phyloP scores from a whole-genome alignment of 2,329 filamentous ascomycete genomes.

The Trematosphaeria pertusa region DNA sequence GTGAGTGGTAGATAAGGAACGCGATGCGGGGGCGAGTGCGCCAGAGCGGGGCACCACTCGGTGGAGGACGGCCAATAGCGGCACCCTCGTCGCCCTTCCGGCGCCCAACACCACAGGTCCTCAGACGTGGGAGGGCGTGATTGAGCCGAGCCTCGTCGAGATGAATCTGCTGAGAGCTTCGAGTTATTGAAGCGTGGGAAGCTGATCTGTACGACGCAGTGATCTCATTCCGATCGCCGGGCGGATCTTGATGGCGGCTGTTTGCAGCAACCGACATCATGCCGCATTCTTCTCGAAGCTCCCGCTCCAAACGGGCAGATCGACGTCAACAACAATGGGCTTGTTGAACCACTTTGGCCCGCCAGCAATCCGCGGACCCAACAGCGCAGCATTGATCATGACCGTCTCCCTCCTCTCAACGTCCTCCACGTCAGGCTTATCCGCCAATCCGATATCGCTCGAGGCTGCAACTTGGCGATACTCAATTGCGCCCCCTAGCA shows the following conservation, averaged over 20 bases:
- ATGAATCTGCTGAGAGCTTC: too few relatives aligned
- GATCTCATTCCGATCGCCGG: conserved; percentile 31
- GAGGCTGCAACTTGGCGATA: conserved; percentile 8
- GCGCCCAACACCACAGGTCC: conserved; percentile 4
- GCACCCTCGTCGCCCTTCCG: conserved; percentile 2
- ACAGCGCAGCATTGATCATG: conserved; percentile 79
- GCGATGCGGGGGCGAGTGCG: conserved; percentile 32
- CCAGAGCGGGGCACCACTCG: conserved; percentile 30
- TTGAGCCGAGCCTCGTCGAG: conserved; percentile 15
- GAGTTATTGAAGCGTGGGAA: too few relatives aligned
- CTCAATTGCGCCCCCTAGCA: conserved; percentile 27
- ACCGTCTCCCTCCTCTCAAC: conserved; percentile 70
- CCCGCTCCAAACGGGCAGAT: conserved; percentile 71
- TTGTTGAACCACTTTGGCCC: conserved; percentile 73
- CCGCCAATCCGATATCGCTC: conserved; percentile 27
- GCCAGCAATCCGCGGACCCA: conserved; percentile 66
- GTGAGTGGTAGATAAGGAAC: conserved; percentile 34
- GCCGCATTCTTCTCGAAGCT: conserved; percentile 23
- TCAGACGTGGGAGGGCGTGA: conserved; percentile 24
- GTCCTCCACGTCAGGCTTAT: conserved; percentile 27
- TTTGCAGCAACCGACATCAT: conserved; percentile 26
- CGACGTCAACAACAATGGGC: conserved; percentile 82
- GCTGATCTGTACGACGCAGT: conserved; percentile 16
- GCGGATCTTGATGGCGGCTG: conserved; percentile 2
- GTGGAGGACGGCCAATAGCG: conserved; percentile 17